Evolutionary conservation across 371 early-diverging fungal species (phyloP), one percentile per base, ranked within the genome.

Genomic region (Mucor irregularis): DNA sequence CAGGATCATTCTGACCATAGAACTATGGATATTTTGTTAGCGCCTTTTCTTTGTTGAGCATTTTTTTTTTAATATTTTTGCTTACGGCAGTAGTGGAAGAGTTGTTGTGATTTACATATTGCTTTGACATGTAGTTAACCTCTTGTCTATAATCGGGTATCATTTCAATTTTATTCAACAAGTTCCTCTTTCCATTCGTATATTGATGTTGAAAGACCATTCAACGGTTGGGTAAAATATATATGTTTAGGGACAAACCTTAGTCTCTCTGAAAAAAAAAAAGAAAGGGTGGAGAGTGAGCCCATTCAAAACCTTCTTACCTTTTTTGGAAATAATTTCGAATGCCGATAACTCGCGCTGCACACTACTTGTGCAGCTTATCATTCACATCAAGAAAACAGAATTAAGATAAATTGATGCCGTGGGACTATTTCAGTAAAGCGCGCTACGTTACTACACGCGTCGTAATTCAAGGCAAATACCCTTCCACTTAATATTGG

Each of bases 1-100:
- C 61, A n/a, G 63, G 68, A 51, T 75, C 72, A 49, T 69, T 56
- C 31, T 71, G 69, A 14, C 49, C 58, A 46, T 44, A 39, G 24
- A 61, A 50, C 59, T 62, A 56, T 10, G 45, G 13, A 40, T 30
- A 46, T 5, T 24, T 34, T 22, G 22, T 38, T 13, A 19, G 25
- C 35, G 6, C 8, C 16, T 14, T 33, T 5, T 21, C 13, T 33
- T 6, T 6, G 13, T 37, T 2, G 2, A 25, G 9, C 29, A 22
- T 8, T 10, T 17, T 33, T 31, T 28, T 38, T 33, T 26, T 7
- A 26, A 52, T 28, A 26, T 4, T 22, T 16, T 13, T 31, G 19
- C 14, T 40, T 28, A 17, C 22, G 30, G 40, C 33, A 16, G 9
- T 42, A 8, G 17, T 43, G 26, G 7, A 26, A 28, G n/a, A 9